Percentiles rank a stretch among this genome's conserved stretches.
Evolutionary conservation across 805 yeast species (phyloP).

Genomic region (Babjeviella inositovora): DNA sequence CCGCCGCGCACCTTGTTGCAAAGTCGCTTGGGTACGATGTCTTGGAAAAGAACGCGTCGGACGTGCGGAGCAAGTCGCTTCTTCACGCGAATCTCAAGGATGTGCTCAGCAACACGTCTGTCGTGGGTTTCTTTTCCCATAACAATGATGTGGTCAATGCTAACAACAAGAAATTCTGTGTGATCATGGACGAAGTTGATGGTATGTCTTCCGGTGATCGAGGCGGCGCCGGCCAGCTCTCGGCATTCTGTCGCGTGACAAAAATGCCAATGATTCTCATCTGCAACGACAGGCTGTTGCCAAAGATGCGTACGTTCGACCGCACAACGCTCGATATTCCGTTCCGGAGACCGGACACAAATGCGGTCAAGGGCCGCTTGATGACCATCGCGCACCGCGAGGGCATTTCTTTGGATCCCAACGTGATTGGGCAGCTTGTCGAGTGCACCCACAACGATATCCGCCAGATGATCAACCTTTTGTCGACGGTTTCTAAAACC

Average conservation of each 20-base stretch:
- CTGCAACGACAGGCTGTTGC: slow-evolving; percentile 84
- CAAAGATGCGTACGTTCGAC: slow-evolving; percentile 95
- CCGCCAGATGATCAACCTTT: slow-evolving; percentile 80
- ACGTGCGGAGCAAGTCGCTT: slow-evolving; percentile 74
- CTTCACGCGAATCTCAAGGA: slow-evolving; percentile 54
- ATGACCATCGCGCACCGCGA: slow-evolving; percentile 87
- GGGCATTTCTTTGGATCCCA: slow-evolving; percentile 63
- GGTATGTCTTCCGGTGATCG: slow-evolving; percentile 99
- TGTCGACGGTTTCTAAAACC: slow-evolving; percentile 74
- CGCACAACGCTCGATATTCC: slow-evolving; percentile 63
- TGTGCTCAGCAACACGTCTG: slow-evolving; percentile 67
- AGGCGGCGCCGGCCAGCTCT: slow-evolving; percentile 94
- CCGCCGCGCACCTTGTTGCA: slow-evolving; percentile 67
- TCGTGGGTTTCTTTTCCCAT: slow-evolving; percentile 62
- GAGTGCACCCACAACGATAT: slow-evolving; percentile 82
- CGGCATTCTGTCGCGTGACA: slow-evolving; percentile 73
- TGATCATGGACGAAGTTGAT: slow-evolving; percentile 97
- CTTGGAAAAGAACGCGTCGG: slow-evolving; percentile 72
- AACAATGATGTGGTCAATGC: slow-evolving; percentile 10
- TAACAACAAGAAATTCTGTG: slow-evolving; percentile 47
- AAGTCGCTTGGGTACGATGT: slow-evolving; percentile 55
- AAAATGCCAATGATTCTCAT: slow-evolving; percentile 83
- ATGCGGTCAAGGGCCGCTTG: slow-evolving; percentile 65
- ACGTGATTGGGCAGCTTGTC: slow-evolving; percentile 70
- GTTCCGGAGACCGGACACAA: slow-evolving; percentile 80